A percentile compares a stretch with the other conserved stretches of the same genome.
Evolutionary conservation across 352 stramenopile genomes (phyloP).

Genomic region (Phytophthora palmivora): DNA sequence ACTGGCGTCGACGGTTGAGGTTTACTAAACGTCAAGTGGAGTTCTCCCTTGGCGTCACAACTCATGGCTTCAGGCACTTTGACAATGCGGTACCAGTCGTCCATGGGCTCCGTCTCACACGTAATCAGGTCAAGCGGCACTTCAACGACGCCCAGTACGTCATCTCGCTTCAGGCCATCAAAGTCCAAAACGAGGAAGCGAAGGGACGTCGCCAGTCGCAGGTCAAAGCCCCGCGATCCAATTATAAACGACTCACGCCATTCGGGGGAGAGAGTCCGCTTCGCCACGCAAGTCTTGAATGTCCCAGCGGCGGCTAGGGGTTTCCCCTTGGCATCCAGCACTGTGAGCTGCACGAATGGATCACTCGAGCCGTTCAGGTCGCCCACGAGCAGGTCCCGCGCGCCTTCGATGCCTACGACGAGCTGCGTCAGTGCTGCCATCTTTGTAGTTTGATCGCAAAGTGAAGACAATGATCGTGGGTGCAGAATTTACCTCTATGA

Average conservation of each 20-base stretch:
- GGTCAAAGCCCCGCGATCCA: slow-evolving; percentile 54
- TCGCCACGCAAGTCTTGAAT: slow-evolving; percentile 57
- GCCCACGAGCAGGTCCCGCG: slow-evolving; percentile 62
- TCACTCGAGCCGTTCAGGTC: slow-evolving; percentile 81
- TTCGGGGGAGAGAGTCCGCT: slow-evolving; percentile 56
- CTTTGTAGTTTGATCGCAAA: slow-evolving; percentile 12
- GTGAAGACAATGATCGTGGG: slow-evolving; percentile 8
- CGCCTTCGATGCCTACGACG: slow-evolving; percentile 58
- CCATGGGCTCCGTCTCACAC: slow-evolving; percentile 34
- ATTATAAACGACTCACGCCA: slow-evolving; percentile 63
- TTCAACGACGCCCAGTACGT: slow-evolving; percentile 72
- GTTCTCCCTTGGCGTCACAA: slow-evolving; percentile 62
- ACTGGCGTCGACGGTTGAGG: slow-evolving; percentile 4
- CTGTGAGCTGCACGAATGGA: slow-evolving; percentile 66
- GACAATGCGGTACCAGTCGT: slow-evolving; percentile 58
- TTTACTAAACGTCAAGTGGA: slow-evolving; percentile 52
- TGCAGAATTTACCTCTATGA: no score
- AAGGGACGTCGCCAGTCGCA: slow-evolving; percentile 68
- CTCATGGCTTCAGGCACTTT: slow-evolving; percentile 55
- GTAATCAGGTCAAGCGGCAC: slow-evolving; percentile 63
- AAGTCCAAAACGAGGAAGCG: slow-evolving; percentile 67
- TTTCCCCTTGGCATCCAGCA: slow-evolving; percentile 58
- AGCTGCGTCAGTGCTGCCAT: slow-evolving; percentile 37
- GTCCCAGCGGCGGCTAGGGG: slow-evolving; percentile 42
- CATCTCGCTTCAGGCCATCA: slow-evolving; percentile 65